Evolutionary conservation across 2,329 filamentous ascomycete species (phyloP).

Genomic region (Sarocladium strictum): DNA sequence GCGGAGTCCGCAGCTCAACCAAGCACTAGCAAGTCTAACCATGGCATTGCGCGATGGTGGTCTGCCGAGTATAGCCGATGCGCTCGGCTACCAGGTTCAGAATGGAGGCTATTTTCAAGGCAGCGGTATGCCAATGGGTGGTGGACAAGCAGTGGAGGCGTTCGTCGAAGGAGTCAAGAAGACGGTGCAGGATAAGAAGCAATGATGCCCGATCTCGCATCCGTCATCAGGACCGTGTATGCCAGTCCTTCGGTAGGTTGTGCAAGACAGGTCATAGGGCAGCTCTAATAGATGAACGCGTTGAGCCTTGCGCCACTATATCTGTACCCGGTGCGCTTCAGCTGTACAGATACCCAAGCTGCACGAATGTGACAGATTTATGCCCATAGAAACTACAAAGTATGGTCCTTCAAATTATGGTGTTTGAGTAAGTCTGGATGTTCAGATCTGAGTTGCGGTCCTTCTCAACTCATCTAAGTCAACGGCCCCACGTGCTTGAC

Average conservation of each 20-base stretch:
- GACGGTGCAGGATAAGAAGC: slow-evolving; percentile 57
- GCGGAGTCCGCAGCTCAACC: slow-evolving; percentile 83
- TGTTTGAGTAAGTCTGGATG: no score
- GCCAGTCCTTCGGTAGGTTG: no score
- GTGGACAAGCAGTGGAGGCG: slow-evolving; percentile 80
- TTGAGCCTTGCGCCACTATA: no score
- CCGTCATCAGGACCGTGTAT: no score
- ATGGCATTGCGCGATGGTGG: slow-evolving; percentile 87
- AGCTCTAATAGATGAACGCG: neutral
- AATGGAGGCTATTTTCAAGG: slow-evolving; percentile 78
- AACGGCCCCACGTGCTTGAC: slow-evolving; percentile 1
- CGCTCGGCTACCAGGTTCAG: slow-evolving; percentile 70
- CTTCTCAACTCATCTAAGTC: neutral
- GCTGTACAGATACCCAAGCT: no score
- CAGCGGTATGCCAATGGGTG: slow-evolving; percentile 77
- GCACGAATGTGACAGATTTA: no score
- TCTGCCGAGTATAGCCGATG: slow-evolving; percentile 82
- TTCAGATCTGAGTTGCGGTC: neutral
- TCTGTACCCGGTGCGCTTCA: no score
- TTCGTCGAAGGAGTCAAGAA: slow-evolving; percentile 87
- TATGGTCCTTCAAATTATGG: no score
- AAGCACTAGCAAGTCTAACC: slow-evolving; percentile 79
- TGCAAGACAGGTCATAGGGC: no score
- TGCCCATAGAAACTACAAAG: no score
- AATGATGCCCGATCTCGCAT: no score